Base-by-base conservation (phyloP, 495 filamentous ascomycete genomes). In the Echria macrotheca region DNA sequence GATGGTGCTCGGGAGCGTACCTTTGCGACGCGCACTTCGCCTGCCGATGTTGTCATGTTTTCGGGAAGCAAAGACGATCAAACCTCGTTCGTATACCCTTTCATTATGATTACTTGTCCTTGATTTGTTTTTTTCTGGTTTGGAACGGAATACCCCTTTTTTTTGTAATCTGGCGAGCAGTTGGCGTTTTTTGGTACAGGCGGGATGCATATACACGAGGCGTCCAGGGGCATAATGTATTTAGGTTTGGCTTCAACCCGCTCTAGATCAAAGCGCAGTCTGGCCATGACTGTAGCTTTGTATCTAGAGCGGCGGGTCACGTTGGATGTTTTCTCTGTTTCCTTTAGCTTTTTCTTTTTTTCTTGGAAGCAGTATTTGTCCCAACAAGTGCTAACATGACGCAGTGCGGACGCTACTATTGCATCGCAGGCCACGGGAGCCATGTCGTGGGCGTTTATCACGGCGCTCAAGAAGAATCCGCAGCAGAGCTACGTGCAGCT, bases 391-490 rank as follows among this genome's bases (percentile, higher is more conserved):
- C 42, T 48, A 29, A 57, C 67, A 55, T 51, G 50, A 42, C 25
- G 4, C 40, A 84, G 81, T 46, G 81, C 81, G 58, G 81, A 84
- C 61, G 75, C 81, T 29, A 79, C 74, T 5, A 81, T 82, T 41
- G 79, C 76, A 11, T 87, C 90, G 39, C 81, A 96, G 62, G 93
- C 93, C 14, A 96, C 93, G 1, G 93, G 93, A 28, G 93, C 93
- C 64, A 96, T 98, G 91, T 95, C 89, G 5, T 96, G 88, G 82
- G 93, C 93, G 5, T 98, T 98, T 66, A 91, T 98, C 65, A 84
- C 76, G 4, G 86, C 90, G 31, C 78, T 98, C 44, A 91, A 91
- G 75, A 95, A 96, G 77, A 95, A 95, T 58, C 93, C 93, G 2
- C 89, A 96, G 65, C 93, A 97, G 76, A 95, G 90, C 71, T 97